Evolutionary conservation across 164 flowering plant species (phyloP).

Genomic region (Liquidambar formosana): DNA sequence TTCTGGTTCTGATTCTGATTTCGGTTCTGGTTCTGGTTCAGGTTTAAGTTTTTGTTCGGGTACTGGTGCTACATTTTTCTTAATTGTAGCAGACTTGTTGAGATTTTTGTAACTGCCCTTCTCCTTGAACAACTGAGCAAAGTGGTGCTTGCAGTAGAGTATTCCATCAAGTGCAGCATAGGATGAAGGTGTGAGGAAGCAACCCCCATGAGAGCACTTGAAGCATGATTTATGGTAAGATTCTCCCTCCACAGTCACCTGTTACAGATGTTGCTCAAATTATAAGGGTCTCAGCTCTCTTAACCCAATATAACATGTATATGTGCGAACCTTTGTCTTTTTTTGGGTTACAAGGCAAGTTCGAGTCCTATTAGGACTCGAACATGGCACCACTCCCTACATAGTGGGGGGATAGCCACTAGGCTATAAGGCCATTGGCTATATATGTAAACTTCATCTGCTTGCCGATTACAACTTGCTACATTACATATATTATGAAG

Average conservation of each 20-base stretch:
- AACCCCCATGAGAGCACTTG: slow-evolving; percentile 38
- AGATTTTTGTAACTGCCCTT: slow-evolving; percentile 36
- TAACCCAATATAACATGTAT: no score
- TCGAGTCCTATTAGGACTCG: no score
- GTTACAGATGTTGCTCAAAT: background rate
- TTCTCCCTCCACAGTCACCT: slow-evolving; percentile 41
- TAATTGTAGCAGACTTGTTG: slow-evolving; percentile 25
- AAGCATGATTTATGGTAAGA: slow-evolving; percentile 36
- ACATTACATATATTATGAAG: no score
- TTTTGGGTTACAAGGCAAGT: no score
- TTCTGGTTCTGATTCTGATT: slow-evolving; percentile 1
- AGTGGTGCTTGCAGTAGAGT: slow-evolving; percentile 39
- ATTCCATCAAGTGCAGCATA: slow-evolving; percentile 44
- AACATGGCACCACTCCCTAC: no score
- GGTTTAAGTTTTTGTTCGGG: background rate
- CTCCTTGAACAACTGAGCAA: slow-evolving; percentile 37
- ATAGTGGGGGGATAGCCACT: no score
- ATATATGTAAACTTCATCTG: no score
- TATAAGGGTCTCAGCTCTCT: no score
- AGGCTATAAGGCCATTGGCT: no score
- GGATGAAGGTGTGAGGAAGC: slow-evolving; percentile 27
- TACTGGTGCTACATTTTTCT: slow-evolving; percentile 14
- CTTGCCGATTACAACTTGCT: no score
- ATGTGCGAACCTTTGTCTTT: no score
- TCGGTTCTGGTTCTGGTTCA: background rate